Evolutionary conservation across 306 rosid species (phyloP).

Genomic region (Betula pendula): DNA sequence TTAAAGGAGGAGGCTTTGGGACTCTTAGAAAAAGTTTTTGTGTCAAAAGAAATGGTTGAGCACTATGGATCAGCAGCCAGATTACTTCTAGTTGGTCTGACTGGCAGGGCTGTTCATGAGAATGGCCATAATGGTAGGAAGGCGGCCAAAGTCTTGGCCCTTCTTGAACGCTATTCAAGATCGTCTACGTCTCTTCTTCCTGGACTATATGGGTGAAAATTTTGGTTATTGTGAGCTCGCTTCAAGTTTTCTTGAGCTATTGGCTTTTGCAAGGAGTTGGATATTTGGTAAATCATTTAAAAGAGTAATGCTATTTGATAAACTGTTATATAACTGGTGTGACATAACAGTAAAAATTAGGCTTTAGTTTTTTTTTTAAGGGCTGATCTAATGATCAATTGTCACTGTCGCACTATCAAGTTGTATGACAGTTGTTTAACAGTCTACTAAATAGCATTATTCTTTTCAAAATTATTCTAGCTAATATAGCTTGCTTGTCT

Average conservation of each 20-base stretch:
- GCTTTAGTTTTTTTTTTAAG: too few species aligned
- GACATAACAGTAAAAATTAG: too few species aligned
- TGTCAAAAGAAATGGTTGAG: slow-evolving; percentile 70
- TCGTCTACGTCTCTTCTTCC: slow-evolving; percentile 59
- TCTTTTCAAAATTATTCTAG: too few species aligned
- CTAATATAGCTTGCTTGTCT: too few species aligned
- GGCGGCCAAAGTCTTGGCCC: slow-evolving; percentile 59
- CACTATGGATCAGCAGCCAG: slow-evolving; percentile 54
- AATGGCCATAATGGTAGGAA: slow-evolving; percentile 55
- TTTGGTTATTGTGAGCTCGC: neutral
- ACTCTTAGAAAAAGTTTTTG: slow-evolving; percentile 68
- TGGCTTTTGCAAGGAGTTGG: too few species aligned
- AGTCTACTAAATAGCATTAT: too few species aligned
- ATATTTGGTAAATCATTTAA: too few species aligned
- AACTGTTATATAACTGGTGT: too few species aligned
- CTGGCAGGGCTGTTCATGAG: slow-evolving; percentile 46
- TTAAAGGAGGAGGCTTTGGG: slow-evolving; percentile 67
- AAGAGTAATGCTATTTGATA: too few species aligned
- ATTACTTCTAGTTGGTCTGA: slow-evolving; percentile 46
- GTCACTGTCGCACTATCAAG: too few species aligned
- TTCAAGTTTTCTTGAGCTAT: neutral
- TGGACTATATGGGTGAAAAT: slow-evolving; percentile 37
- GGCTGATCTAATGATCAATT: too few species aligned
- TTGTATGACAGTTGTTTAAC: too few species aligned
- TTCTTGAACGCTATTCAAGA: slow-evolving; percentile 70